Evolutionary conservation across 2,329 filamentous ascomycete species (phyloP).

Genomic region (Neofusicoccum sp.): DNA sequence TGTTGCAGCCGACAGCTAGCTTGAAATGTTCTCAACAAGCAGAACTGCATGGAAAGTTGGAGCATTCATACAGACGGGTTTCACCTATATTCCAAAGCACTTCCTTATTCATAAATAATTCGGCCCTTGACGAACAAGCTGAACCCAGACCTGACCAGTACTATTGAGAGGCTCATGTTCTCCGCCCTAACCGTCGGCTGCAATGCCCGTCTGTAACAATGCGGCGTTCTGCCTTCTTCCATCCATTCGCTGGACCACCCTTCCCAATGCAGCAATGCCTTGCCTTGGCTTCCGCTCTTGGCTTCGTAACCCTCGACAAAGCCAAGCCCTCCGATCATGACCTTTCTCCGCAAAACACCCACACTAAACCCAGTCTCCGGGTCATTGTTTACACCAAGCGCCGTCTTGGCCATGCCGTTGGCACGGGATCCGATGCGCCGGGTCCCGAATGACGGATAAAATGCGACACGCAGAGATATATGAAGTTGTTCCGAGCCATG

Average conservation of each 20-base stretch:
- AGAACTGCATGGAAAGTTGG: too few relatives aligned
- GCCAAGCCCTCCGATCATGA: not conserved
- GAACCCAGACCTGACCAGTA: too few relatives aligned
- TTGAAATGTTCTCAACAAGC: too few relatives aligned
- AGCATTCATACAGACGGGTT: too few relatives aligned
- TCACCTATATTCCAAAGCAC: too few relatives aligned
- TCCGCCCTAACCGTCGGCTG: too few relatives aligned
- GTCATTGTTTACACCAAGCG: not conserved
- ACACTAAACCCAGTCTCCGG: not conserved
- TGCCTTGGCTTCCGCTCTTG: not conserved
- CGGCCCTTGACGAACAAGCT: too few relatives aligned
- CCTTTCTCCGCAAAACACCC: not conserved
- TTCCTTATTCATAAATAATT: too few relatives aligned
- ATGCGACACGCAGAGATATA: not conserved
- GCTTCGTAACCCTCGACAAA: not conserved
- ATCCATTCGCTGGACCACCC: not conserved
- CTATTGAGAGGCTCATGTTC: too few relatives aligned
- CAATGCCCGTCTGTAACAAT: too few relatives aligned
- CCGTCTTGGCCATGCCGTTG: not conserved
- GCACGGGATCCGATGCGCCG: not conserved
- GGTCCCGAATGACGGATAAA: slow-evolving; percentile 1
- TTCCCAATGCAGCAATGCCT: not conserved
- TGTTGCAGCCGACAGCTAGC: too few relatives aligned
- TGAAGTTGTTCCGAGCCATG: not conserved
- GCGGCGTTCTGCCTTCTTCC: too few relatives aligned